phyloP scores from a whole-genome alignment of 345 rosid species.

The Nephelium lappaceum region DNA sequence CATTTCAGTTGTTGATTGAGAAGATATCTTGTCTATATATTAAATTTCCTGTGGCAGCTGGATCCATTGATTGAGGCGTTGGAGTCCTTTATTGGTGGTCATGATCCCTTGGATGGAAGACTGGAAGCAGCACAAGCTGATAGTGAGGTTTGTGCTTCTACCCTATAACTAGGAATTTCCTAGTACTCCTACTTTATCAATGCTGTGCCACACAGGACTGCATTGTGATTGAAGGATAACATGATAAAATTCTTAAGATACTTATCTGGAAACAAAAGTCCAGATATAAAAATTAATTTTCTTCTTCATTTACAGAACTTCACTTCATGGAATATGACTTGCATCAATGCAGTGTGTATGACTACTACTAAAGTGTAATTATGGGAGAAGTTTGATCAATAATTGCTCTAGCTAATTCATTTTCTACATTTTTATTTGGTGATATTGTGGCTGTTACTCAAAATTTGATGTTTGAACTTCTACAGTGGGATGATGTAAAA shows the following conservation, averaged over 20 bases:
- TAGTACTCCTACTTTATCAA: slow-evolving; percentile 8
- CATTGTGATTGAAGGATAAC: background rate
- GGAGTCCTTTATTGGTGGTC: slow-evolving; percentile 75
- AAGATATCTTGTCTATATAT: background rate
- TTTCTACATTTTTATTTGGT: slow-evolving; percentile 3
- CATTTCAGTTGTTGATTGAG: background rate
- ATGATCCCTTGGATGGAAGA: slow-evolving; percentile 55
- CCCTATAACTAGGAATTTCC: background rate
- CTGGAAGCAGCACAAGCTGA: slow-evolving; percentile 74
- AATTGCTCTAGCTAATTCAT: background rate
- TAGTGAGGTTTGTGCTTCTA: slow-evolving; percentile 56
- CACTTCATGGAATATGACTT: background rate
- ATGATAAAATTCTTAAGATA: background rate
- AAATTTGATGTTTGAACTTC: slow-evolving; percentile 21
- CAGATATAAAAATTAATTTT: background rate
- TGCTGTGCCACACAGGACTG: background rate
- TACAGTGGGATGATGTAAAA: slow-evolving; percentile 94
- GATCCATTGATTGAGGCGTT: slow-evolving; percentile 83
- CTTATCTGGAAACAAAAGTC: background rate
- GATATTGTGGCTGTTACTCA: slow-evolving; percentile 13
- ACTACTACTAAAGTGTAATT: background rate
- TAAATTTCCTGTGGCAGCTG: slow-evolving; percentile 49
- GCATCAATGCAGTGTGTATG: background rate
- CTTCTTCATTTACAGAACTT: background rate
- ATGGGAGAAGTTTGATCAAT: background rate